phyloP scores from a whole-genome alignment of 2,329 filamentous ascomycete genomes.

The Paracamarosporium sp. region DNA sequence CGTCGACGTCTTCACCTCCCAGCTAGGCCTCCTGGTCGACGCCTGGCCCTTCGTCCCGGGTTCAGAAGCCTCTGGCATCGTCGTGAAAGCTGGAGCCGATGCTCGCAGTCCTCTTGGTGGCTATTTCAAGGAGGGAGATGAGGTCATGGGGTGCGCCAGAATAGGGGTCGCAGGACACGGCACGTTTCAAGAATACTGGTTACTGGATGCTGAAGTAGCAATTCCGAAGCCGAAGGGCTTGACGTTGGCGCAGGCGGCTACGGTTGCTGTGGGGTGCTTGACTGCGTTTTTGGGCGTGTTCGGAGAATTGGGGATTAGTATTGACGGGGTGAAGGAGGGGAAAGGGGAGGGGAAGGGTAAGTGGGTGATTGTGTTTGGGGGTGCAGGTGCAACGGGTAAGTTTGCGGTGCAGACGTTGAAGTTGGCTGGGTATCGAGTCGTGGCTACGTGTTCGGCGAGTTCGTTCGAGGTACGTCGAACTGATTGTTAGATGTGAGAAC shows the following conservation, averaged over 20 bases:
- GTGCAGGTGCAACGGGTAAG: slow-evolving; percentile 40
- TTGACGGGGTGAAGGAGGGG: slow-evolving; percentile 15
- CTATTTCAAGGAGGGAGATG: slow-evolving; percentile 37
- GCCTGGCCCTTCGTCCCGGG: slow-evolving; percentile 39
- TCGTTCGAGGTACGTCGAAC: slow-evolving; percentile 25
- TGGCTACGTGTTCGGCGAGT: slow-evolving; percentile 37
- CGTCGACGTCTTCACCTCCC: slow-evolving; percentile 34
- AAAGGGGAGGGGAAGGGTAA: slow-evolving; percentile 28
- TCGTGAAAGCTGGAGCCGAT: slow-evolving; percentile 37
- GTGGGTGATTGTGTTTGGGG: slow-evolving; percentile 44
- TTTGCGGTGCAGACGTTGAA: slow-evolving; percentile 40
- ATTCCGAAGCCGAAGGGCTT: slow-evolving; percentile 32
- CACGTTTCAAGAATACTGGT: slow-evolving; percentile 13
- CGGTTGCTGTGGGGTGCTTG: slow-evolving; percentile 29
- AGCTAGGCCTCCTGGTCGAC: slow-evolving; percentile 33
- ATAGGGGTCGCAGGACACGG: slow-evolving; percentile 29
- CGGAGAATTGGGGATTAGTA: slow-evolving; percentile 13
- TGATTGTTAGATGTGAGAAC: background rate
- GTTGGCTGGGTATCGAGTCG: slow-evolving; percentile 38
- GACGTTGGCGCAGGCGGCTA: slow-evolving; percentile 34
- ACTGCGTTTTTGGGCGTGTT: slow-evolving; percentile 22
- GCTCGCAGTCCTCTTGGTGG: slow-evolving; percentile 22
- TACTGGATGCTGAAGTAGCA: slow-evolving; percentile 12
- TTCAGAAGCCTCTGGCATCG: slow-evolving; percentile 35
- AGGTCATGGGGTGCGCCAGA: slow-evolving; percentile 40